phyloP scores from a whole-genome alignment of 2,329 filamentous ascomycete species.

The Penicillium hesseltinei region DNA sequence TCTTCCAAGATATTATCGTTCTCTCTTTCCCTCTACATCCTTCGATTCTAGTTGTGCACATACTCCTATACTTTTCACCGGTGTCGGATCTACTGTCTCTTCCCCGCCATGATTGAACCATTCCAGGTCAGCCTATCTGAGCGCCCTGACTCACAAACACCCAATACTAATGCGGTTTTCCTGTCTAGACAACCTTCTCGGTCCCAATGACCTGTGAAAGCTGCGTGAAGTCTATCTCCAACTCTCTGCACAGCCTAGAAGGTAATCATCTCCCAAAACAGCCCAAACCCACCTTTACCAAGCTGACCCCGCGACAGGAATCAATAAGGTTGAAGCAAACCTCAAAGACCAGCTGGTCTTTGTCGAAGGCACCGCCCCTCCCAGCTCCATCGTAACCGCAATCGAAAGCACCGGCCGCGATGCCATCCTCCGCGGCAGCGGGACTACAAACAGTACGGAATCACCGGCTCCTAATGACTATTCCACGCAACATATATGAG shows the following conservation, averaged over 20 bases:
- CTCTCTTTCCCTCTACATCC: background rate
- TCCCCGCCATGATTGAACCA: slow-evolving; percentile 43
- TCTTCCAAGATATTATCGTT: background rate
- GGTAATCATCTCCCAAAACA: slow-evolving; percentile 43
- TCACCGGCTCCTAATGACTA: slow-evolving; percentile 4
- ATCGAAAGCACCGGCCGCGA: slow-evolving; percentile 89
- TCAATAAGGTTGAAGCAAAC: slow-evolving; percentile 78
- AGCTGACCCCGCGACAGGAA: slow-evolving; percentile 52
- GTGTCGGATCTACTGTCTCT: slow-evolving; percentile 11
- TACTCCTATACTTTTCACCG: background rate
- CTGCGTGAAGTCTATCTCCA: slow-evolving; percentile 84
- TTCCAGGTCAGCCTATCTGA: slow-evolving; percentile 42
- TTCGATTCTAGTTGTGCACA: background rate
- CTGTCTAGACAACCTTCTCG: slow-evolving; percentile 80
- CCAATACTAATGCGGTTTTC: slow-evolving; percentile 16
- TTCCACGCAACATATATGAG: background rate
- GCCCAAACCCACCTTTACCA: background rate
- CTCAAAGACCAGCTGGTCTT: slow-evolving; percentile 79
- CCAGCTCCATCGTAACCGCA: slow-evolving; percentile 82
- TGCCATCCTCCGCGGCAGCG: slow-evolving; percentile 88
- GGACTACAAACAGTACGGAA: slow-evolving; percentile 70
- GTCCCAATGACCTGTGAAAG: slow-evolving; percentile 89
- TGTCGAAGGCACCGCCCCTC: slow-evolving; percentile 83
- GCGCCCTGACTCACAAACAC: background rate
- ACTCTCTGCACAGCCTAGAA: slow-evolving; percentile 70